Conservation (phyloP, 2,329 filamentous ascomycete genomes). For the Colletotrichum sp. region DNA sequence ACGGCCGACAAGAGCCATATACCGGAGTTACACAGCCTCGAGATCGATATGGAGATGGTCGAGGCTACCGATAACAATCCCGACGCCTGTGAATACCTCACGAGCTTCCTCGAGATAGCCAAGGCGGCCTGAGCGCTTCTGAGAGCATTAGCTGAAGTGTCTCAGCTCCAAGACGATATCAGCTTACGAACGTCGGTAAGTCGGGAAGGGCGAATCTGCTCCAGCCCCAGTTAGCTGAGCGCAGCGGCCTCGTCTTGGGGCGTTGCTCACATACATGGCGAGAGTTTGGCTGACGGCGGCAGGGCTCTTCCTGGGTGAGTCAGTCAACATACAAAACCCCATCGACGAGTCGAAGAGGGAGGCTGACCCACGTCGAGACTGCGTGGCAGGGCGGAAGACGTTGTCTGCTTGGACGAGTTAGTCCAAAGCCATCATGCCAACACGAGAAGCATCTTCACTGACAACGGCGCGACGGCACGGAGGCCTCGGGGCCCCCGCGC, state of each 20-base stretch:
- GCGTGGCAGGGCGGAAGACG: not conserved
- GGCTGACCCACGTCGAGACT: not conserved
- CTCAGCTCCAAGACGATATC: not conserved
- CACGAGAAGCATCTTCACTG: not conserved
- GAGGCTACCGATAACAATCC: not conserved
- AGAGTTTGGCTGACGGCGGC: not conserved
- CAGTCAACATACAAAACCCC: not conserved
- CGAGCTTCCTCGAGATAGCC: not conserved
- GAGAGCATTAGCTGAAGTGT: not conserved
- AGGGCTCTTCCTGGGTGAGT: not conserved
- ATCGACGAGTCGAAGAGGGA: not conserved
- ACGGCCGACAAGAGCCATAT: fast-evolving
- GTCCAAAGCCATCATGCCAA: not conserved
- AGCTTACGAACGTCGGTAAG: not conserved
- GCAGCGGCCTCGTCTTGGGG: not conserved
- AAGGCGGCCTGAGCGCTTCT: not conserved
- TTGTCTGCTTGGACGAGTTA: not conserved
- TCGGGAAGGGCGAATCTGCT: not conserved
- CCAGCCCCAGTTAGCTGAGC: not conserved
- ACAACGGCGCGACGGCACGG: not conserved
- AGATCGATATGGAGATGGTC: not conserved
- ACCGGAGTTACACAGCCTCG: not conserved
- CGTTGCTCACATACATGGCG: not conserved
- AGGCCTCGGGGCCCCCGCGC: not conserved
- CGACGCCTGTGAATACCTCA: fast-evolving